Conservation (phyloP, 2,329 filamentous ascomycete species). For the Peltaster fructicola region DNA sequence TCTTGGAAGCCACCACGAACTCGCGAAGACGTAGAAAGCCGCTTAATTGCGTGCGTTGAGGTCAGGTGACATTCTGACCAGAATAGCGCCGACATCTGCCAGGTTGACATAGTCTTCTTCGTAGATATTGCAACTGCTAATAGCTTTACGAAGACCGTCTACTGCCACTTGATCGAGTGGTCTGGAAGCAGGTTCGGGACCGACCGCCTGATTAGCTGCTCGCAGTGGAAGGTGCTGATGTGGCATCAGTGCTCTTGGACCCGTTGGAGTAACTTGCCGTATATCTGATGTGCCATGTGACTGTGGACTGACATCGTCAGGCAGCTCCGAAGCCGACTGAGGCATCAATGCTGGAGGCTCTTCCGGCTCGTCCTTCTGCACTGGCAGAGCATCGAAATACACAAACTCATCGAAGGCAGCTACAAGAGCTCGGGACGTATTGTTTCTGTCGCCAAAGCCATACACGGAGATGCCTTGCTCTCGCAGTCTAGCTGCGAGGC, state of each 20-base stretch:
- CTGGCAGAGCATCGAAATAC: constrained; percentile 13
- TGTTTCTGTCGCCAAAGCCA: constrained; percentile 17
- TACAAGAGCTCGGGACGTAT: constrained; percentile 13
- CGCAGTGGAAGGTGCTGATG: constrained; percentile 1
- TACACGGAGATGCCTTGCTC: constrained; percentile 20
- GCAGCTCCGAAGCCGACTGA: not conserved
- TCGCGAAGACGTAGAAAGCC: constrained; percentile 6
- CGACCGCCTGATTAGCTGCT: not conserved
- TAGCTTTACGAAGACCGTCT: constrained; percentile 6
- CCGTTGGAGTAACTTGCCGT: no score
- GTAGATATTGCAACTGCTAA: constrained; percentile 7
- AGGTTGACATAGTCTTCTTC: constrained; percentile 13
- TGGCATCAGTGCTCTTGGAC: no score
- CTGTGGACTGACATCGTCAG: no score
- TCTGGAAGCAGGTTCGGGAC: constrained; percentile 3
- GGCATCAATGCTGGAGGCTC: not conserved
- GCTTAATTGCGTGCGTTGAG: constrained; percentile 15
- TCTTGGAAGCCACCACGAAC: constrained; percentile 1
- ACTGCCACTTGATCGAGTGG: constrained; percentile 9
- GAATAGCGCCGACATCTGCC: constrained; percentile 10
- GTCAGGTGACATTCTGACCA: constrained; percentile 12
- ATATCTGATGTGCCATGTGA: no score
- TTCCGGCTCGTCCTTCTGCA: constrained; percentile 6
- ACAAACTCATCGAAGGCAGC: constrained; percentile 16
- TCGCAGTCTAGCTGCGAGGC: constrained; percentile 18